Evolutionary conservation across 1,139 yeast species (phyloP).

Genomic region (Scheffersomyces stambukii): DNA sequence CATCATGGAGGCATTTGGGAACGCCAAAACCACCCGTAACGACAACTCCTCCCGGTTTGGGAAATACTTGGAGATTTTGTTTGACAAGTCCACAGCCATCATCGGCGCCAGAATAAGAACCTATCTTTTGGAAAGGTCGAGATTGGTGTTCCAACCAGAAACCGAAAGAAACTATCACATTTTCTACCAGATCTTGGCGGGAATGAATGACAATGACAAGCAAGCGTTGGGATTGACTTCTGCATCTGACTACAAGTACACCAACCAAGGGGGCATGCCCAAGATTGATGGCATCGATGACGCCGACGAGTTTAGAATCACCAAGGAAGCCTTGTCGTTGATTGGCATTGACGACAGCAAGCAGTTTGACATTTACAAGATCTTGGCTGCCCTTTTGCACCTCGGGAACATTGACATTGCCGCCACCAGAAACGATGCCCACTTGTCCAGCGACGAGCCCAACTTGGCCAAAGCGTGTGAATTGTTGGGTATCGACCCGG

Average conservation of each 20-base stretch:
- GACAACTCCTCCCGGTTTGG: conserved; percentile 98
- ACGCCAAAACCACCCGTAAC: conserved; percentile 95
- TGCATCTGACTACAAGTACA: conserved; percentile 71
- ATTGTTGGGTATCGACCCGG: conserved; percentile 75
- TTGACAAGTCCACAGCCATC: conserved; percentile 68
- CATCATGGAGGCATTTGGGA: conserved; percentile 98
- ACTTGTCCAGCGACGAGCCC: conserved; percentile 81
- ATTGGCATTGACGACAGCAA: conserved; percentile 65
- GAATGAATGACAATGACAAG: conserved; percentile 62
- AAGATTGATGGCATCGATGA: conserved; percentile 79
- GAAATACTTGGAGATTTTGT: conserved; percentile 87
- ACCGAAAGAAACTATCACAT: conserved; percentile 93
- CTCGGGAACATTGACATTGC: conserved; percentile 90
- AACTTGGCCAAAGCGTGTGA: conserved; percentile 80
- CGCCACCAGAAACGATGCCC: conserved; percentile 83
- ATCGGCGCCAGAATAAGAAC: conserved; percentile 95
- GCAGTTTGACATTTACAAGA: conserved; percentile 68
- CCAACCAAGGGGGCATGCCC: conserved; percentile 87
- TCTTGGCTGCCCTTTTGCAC: conserved; percentile 86
- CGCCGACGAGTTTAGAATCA: conserved; percentile 65
- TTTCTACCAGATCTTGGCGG: conserved; percentile 85
- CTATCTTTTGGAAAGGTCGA: conserved; percentile 85
- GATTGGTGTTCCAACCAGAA: conserved; percentile 89
- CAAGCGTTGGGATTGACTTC: conserved; percentile 53
- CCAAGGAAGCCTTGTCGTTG: conserved; percentile 69